Base-by-base conservation (phyloP, 441 rosid species). In the Gossypium gossypioides region DNA sequence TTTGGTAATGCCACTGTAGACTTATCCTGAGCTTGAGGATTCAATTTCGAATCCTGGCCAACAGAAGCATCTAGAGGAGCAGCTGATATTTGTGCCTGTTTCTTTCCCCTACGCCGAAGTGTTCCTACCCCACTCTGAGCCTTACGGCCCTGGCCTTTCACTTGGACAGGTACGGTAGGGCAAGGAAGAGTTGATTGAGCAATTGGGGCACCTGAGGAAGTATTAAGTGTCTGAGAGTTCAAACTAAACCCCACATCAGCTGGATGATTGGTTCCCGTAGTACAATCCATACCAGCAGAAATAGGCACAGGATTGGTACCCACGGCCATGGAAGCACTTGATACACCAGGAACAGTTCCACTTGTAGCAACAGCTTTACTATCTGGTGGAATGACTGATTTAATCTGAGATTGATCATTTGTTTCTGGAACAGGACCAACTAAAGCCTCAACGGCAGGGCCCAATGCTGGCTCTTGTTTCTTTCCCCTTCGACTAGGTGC, bases 101-200 rank as follows among this genome's bases (percentile, higher is more conserved):
- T 89, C 86, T 82, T 88, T 78, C 98, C 97, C 79, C 91, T 82
- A 57, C 94, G 91, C 40, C 88, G 81, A 3, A 90, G 79, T 75
- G 86, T 70, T 75, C 85, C 96, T 51, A 78, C 81, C 16, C 80
- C 90, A 71, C 75, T 84, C 80, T 78, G 87, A 75, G 76, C 78
- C 75, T 81, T 89, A 74, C 81, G 84, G 67, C 83, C 79, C 80
- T 78, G 87, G 78, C 85, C 87, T 79, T 81, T 87, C 52, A 55
- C 75, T 77, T 79, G 84, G 54, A 66, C 56, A 44, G 80, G 82
- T 65, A 77, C n/a, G 10, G 86, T 44, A 75, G 81, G 72, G 64
- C 57, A 40, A 62, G 80, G 57, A 58, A 70, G 65, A 56, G 62
- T 58, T 67, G 81, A 69, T 29, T 81, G 87, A 74, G 81, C 61